Percentiles rank a stretch among this genome's conserved stretches.
These are phyloP conservation scores for Wickerhamomyces sp. DNA, from an alignment of 1,139 yeast genomes.

Conservation along the genomic window DNA sequence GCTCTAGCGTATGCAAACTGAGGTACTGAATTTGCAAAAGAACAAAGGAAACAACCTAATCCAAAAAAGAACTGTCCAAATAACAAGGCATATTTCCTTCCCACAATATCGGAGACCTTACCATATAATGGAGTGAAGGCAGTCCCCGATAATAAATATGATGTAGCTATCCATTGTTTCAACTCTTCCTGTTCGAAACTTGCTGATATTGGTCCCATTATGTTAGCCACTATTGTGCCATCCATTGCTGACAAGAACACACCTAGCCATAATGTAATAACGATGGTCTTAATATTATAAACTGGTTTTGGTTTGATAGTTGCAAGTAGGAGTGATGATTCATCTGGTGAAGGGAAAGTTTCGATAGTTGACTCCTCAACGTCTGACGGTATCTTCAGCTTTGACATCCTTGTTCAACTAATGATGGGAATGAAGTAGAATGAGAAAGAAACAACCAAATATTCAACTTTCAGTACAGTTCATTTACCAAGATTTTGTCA, in stretches of 20 bases:
- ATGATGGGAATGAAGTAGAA: no score
- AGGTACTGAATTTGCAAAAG: conserved; percentile 35
- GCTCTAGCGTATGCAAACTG: conserved; percentile 43
- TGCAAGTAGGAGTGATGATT: background rate
- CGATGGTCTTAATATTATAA: background rate
- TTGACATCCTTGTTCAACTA: no score
- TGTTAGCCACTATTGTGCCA: conserved; percentile 60
- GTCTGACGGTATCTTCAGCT: background rate
- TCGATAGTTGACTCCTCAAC: background rate
- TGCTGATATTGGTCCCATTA: conserved; percentile 61
- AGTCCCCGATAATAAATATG: conserved; percentile 55
- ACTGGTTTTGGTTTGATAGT: background rate
- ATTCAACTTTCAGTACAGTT: no score
- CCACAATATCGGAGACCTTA: conserved; percentile 48
- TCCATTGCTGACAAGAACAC: conserved; percentile 57
- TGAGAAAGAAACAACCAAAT: no score
- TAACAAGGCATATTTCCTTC: conserved; percentile 39
- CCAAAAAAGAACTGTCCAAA: conserved; percentile 43
- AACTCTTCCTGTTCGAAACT: conserved; percentile 52
- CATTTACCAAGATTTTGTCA: no score
- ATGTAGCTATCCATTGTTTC: conserved; percentile 63
- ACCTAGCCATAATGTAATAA: conserved; percentile 35
- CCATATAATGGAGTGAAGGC: conserved; percentile 69
- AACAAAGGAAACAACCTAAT: conserved; percentile 36
- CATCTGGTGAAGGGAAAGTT: background rate